Base-by-base conservation (phyloP, 2,329 filamentous ascomycete genomes). In the Calonectria multiphialidica region DNA sequence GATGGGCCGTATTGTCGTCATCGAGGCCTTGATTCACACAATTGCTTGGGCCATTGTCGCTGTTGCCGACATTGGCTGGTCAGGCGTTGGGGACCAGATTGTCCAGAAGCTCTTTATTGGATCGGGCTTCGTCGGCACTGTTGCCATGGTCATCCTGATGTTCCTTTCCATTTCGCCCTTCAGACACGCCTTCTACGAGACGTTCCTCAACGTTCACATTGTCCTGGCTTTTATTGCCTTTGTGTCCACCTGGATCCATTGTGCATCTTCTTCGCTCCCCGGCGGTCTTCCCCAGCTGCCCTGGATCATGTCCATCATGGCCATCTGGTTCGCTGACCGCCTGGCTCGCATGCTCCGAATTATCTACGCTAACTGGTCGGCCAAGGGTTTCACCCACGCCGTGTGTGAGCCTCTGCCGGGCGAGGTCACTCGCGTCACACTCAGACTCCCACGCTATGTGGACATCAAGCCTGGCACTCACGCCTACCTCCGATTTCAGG, bases 141-240 rank as follows among this genome's bases (percentile, higher is more conserved):
- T 90, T 61, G 88, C 90, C 44, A 90, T 98, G 81, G 78, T 90
- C 47, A 81, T 94, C 53, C 87, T 98, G 55, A 80, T 94, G 66
- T 79, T 98, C 64, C 87, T 93, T 33, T 93, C 95, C 12, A 86
- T 94, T 66, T 96, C 95, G 2, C 93, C 95, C 0, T 81, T 99
- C 64, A 93, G 97, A 73, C 96, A 98, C 83, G 95, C 96, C 45
- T 98, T 98, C 82, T 99, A 99, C 86, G 97, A 99, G 86, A 97
- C 95, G 1, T 99, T 99, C 86, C 89, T 98, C 78, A 95, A 94
- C 81, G 84, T 93, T 35, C 97, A 98, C 85, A 95, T 98, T 77
- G 83, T 94, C 44, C 86, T 98, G 63, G 95, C 93, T 45, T 83
- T 93, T 42, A 81, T 94, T 66, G 86, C 88, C 59, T 90, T 98